Percentiles rank a stretch among this genome's conserved stretches.
These are phyloP conservation scores for Multifurca ochricompacta DNA, from an alignment of 768 basidiomycete species.

Conservation along the genomic window DNA sequence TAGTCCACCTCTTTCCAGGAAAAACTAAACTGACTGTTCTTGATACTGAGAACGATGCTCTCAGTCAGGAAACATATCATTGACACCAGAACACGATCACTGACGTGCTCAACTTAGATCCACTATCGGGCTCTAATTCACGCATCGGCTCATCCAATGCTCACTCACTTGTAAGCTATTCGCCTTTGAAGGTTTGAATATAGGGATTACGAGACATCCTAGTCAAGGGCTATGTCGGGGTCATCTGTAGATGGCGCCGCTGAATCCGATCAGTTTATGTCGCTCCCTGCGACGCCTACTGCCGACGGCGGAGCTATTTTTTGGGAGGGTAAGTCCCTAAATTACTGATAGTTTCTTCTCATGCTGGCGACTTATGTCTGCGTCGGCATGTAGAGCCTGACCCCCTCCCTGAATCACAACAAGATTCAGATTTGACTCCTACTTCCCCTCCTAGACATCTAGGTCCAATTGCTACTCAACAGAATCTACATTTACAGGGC, in stretches of 20 bases:
- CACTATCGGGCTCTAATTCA: not conserved
- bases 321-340: not conserved
- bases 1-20: not conserved
- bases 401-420: not conserved
- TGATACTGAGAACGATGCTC: not conserved
- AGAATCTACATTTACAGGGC: too few species aligned
- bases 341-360: not conserved
- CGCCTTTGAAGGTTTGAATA: not conserved
- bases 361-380: not conserved
- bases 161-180: not conserved
- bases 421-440: not conserved
- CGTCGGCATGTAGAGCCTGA: not conserved
- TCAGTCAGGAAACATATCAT: not conserved
- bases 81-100: not conserved
- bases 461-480: not conserved
- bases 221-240: not conserved
- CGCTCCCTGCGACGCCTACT: conserved; percentile 4
- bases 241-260: not conserved
- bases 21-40: not conserved
- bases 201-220: not conserved
- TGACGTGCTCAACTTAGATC: not conserved
- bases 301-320: not conserved
- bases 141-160: not conserved
- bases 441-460: not conserved
- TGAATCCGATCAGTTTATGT: conserved; percentile 11